Percentiles rank a stretch among this genome's conserved stretches.
Evolutionary conservation across 208 protist genomes (phyloP).

Genomic region (Wallacemonas rigidus): DNA sequence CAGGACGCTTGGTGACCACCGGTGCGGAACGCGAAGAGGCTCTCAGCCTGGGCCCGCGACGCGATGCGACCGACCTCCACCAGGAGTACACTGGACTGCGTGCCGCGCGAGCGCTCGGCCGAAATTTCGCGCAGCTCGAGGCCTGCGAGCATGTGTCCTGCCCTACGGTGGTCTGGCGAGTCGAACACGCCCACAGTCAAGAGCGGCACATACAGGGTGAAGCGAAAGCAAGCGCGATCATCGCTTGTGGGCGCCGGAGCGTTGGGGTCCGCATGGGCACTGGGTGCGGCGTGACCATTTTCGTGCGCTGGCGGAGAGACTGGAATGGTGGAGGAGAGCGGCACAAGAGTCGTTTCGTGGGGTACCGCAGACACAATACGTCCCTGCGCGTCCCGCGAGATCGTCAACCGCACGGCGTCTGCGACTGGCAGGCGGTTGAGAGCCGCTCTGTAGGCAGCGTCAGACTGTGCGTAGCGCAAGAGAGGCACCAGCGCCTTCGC

Average conservation of each 20-base stretch:
- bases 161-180: not conserved
- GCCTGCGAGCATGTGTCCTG: not conserved
- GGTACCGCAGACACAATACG: conserved; percentile 15
- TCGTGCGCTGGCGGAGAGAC: not conserved
- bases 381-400: conserved; percentile 15
- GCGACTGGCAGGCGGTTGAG: not conserved
- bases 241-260: too few species aligned
- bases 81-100: not conserved
- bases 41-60: not conserved
- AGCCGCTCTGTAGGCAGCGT: not conserved
- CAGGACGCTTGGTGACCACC: too few species aligned
- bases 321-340: conserved; percentile 9
- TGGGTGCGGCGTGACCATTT: not conserved
- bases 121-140: conserved; percentile 16
- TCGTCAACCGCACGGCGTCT: not conserved
- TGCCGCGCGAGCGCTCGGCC: not conserved
- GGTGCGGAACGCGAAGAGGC: conserved; percentile 5
- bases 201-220: conserved; percentile 11
- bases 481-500: conserved; percentile 32
- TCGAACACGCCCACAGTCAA: not conserved
- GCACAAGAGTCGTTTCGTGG: not conserved
- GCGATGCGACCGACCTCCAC: not conserved
- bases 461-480: not conserved
- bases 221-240: conserved; percentile 1
- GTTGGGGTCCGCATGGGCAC: too few species aligned